Conservation (phyloP, 345 rosid genomes). For the Eucalyptus polybractea region DNA sequence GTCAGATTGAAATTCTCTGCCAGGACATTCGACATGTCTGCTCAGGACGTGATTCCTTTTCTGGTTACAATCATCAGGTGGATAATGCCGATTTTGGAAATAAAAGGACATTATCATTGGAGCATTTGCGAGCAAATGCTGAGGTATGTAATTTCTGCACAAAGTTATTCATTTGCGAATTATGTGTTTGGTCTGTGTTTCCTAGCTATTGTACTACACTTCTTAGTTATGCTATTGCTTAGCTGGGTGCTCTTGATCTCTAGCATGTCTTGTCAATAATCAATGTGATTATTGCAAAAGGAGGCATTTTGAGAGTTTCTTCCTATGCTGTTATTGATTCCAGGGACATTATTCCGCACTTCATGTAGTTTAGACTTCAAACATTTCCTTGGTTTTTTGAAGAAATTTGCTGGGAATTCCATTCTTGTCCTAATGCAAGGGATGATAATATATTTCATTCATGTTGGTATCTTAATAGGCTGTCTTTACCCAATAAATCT, state of each 20-base stretch:
- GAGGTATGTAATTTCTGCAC: slow-evolving; percentile 18
- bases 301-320: neutral
- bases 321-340: neutral
- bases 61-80: slow-evolving; percentile 1
- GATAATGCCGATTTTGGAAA: slow-evolving; percentile 1
- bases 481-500: neutral
- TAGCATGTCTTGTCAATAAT: neutral
- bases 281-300: neutral
- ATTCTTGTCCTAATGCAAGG: neutral
- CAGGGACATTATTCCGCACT: neutral
- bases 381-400: neutral
- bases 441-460: neutral
- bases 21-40: slow-evolving; percentile 27
- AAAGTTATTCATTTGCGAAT: neutral
- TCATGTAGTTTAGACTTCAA: neutral
- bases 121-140: neutral
- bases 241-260: neutral
- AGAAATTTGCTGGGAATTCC: neutral
- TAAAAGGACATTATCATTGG: slow-evolving; percentile 10
- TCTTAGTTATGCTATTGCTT: neutral
- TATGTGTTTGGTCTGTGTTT: neutral
- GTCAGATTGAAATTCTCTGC: slow-evolving; percentile 37
- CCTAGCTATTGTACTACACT: neutral
- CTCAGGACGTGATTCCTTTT: slow-evolving; percentile 13
- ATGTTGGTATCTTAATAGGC: neutral